phyloP scores from a whole-genome alignment of 768 basidiomycete species.

The Rhodotorula sphaerocarpa region DNA sequence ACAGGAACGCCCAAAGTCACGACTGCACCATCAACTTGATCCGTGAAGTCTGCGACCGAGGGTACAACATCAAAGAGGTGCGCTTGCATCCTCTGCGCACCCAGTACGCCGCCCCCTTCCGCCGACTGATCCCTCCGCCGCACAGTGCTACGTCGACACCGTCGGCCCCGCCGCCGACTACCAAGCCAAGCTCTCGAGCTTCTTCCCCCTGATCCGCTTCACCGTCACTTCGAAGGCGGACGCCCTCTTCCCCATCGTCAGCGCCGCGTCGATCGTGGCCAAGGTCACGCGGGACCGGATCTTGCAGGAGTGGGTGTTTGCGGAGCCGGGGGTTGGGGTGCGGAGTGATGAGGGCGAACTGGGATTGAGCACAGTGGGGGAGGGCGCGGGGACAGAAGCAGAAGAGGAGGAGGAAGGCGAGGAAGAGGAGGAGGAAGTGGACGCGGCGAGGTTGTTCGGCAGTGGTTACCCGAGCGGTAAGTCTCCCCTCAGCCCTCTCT shows the following conservation, averaged over 20 bases:
- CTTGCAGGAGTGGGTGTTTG: constrained; percentile 74
- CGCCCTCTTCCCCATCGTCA: constrained; percentile 90
- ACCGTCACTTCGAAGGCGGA: constrained; percentile 90
- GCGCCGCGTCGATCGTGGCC: constrained; percentile 94
- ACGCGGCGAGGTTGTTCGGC: constrained; percentile 48
- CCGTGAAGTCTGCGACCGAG: constrained; percentile 68
- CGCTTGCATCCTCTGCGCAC: no score
- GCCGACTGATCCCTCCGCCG: no score
- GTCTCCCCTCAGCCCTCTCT: constrained; percentile 11
- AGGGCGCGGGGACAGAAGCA: no score
- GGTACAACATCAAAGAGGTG: constrained; percentile 72
- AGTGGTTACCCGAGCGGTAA: constrained; percentile 87
- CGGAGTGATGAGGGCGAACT: constrained; percentile 38
- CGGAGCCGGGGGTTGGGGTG: constrained; percentile 9
- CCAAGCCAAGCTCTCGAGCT: constrained; percentile 66
- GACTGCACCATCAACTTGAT: constrained; percentile 85
- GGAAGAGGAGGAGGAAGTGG: constrained; percentile 46
- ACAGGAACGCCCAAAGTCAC: constrained; percentile 66
- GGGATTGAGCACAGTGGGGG: no score
- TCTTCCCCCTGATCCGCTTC: constrained; percentile 73
- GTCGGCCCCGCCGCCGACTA: constrained; percentile 80
- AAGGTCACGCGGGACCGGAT: constrained; percentile 92
- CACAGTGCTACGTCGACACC: constrained; percentile 85
- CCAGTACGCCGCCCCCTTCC: no score
- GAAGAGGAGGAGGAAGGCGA: background rate